These are phyloP conservation scores for Ceratobasidium sp. DNA, from an alignment of 1,284 basidiomycete species.

Conservation along the genomic window DNA sequence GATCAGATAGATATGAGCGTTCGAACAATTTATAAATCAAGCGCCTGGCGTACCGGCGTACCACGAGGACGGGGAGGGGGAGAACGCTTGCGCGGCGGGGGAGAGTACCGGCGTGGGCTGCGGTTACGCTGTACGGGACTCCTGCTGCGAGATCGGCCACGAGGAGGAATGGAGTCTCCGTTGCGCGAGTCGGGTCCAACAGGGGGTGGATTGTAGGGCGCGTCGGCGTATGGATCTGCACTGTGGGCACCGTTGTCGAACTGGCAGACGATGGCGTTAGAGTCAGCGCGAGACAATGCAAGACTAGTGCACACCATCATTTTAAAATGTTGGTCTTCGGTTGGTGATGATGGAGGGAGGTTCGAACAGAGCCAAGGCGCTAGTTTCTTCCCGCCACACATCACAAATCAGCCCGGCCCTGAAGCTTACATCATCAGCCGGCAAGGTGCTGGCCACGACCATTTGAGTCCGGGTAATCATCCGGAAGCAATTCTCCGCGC, in stretches of 20 bases:
- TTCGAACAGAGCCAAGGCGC: conserved; percentile 17
- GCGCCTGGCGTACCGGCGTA: conserved; percentile 32
- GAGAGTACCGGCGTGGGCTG: conserved; percentile 65
- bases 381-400: background rate
- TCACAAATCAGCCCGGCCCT: background rate
- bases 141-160: conserved; percentile 72
- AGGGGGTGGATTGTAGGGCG: conserved; percentile 58
- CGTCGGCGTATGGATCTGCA: conserved; percentile 83
- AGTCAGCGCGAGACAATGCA: background rate
- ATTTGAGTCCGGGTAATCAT: conserved; percentile 35
- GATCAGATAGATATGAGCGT: conserved; percentile 56
- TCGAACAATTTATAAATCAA: conserved; percentile 23
- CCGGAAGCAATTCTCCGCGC: conserved; percentile 64
- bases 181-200: conserved; percentile 35
- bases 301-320: conserved; percentile 12
- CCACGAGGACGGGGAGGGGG: conserved; percentile 58
- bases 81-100: conserved; percentile 59
- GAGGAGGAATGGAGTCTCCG: conserved; percentile 31
- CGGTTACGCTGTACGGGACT: conserved; percentile 64
- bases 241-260: conserved; percentile 51
- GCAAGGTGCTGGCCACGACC: conserved; percentile 10
- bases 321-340: conserved; percentile 21
- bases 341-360: conserved; percentile 29
- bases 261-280: background rate
- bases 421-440: conserved; percentile 18